Percentiles rank a stretch among this genome's conserved stretches.
phyloP scores from a whole-genome alignment of 1,139 yeast species.

The Pichia sp. region DNA sequence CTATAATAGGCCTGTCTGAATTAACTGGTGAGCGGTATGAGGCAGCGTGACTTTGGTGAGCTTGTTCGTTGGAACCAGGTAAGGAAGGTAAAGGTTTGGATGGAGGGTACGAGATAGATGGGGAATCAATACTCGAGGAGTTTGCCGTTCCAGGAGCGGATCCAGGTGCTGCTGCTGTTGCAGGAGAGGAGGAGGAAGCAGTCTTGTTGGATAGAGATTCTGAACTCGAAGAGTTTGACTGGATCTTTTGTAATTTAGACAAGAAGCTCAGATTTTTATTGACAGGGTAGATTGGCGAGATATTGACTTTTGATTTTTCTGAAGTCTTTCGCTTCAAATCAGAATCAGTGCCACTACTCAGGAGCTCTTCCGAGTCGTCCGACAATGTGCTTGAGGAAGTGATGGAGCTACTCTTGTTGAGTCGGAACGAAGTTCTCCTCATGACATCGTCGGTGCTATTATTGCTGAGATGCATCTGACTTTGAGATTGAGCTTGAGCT shows the following conservation, averaged over 20 bases:
- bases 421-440: conserved; percentile 16
- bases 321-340: conserved; percentile 4
- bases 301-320: background rate
- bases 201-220: conserved; percentile 1
- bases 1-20: no score
- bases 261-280: conserved; percentile 12
- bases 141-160: background rate
- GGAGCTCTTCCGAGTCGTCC: conserved; percentile 8
- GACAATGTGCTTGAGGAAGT: conserved; percentile 10
- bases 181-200: background rate
- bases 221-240: conserved; percentile 12
- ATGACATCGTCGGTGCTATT: conserved; percentile 7
- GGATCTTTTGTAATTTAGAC: conserved; percentile 13
- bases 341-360: background rate
- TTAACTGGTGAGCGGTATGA: background rate
- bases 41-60: background rate
- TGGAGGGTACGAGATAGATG: background rate
- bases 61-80: background rate
- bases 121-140: background rate
- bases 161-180: background rate
- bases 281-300: conserved; percentile 7
- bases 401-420: conserved; percentile 8
- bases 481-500: background rate
- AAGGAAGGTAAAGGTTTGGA: conserved; percentile 3
- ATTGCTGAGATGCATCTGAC: background rate